Percentiles rank a stretch among this genome's conserved stretches.
Evolutionary conservation across 129 eudicot species (phyloP).

Genomic region (Deinandra increscens): DNA sequence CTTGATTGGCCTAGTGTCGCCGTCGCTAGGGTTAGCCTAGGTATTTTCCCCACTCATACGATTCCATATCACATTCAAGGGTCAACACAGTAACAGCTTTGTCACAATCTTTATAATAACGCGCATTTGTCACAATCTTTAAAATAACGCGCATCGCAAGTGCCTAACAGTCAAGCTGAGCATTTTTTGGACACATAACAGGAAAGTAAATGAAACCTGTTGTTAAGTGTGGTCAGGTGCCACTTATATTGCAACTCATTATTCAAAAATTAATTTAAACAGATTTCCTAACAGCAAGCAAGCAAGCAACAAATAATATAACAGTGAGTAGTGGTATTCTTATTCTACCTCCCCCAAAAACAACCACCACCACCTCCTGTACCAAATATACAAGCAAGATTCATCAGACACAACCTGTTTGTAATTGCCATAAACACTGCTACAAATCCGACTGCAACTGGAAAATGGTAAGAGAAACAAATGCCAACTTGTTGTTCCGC

Average conservation of each 20-base stretch:
- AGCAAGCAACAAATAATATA: slow-evolving; percentile 4
- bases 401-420: slow-evolving; percentile 6
- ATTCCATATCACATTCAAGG: no score
- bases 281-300: slow-evolving; percentile 1
- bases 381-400: slow-evolving; percentile 4
- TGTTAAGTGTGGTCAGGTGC: no score
- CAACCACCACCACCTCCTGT: background rate
- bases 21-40: no score
- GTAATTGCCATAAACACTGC: background rate
- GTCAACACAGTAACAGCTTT: no score
- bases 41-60: no score
- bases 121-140: no score
- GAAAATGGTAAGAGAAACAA: background rate
- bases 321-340: slow-evolving; percentile 2
- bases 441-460: background rate
- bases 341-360: background rate
- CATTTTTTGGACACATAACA: no score
- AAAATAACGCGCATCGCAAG: no score
- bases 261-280: background rate
- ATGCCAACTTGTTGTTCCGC: background rate
- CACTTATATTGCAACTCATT: background rate
- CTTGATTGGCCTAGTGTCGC: no score
- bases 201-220: no score
- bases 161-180: no score
- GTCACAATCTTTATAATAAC: no score